Evolutionary conservation across 768 basidiomycete genomes (phyloP), one percentile per base, ranked within the genome.

Genomic region (Lanmaoa rubissima): DNA sequence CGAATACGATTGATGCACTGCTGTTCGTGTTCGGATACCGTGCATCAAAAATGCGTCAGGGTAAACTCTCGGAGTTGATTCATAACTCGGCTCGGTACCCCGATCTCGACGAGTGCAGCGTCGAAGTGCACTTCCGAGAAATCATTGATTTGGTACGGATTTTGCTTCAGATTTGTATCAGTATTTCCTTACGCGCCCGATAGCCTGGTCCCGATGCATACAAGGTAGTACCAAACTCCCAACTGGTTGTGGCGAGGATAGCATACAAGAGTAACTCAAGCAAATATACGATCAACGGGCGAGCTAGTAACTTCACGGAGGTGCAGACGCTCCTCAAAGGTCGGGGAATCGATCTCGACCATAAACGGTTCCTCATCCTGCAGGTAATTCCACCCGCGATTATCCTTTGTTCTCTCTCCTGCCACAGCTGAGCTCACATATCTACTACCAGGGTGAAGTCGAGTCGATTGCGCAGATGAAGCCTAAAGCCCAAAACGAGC

Each of bases 391-490:
- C 7, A 3, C 46, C 5, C 17, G 3, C 11, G 0, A 21, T 11
- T 7, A 0, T 38, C n/a, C n/a, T n/a, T n/a, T n/a, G n/a, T n/a
- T n/a, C n/a, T n/a, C 31, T 21, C 21, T 52, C 43, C 13, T 24
- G 26, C 42, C 53, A 46, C 7, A n/a, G 21, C 36, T 60, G 60
- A 51, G 47, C 39, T 45, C 1, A 3, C 1, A 1, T 19, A 14
- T 36, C 11, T 32, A 3, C 38, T 16, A 2, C 13, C 55, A 98
- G 91, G 96, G 96, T 5, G 97, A 99, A 73, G 97, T 98, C 53
- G 97, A 99, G 68, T 95, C 92, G 3, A 98, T 98, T 57, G 95
- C 97, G 2, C 94, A 94, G 69, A 98, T 98, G 97, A 98, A 97
- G 69, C 91, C 97, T 7, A 99, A 98, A 73, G 95, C 90, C 0